phyloP scores from a whole-genome alignment of 2,329 filamentous ascomycete genomes.

The Curvularia lunata region DNA sequence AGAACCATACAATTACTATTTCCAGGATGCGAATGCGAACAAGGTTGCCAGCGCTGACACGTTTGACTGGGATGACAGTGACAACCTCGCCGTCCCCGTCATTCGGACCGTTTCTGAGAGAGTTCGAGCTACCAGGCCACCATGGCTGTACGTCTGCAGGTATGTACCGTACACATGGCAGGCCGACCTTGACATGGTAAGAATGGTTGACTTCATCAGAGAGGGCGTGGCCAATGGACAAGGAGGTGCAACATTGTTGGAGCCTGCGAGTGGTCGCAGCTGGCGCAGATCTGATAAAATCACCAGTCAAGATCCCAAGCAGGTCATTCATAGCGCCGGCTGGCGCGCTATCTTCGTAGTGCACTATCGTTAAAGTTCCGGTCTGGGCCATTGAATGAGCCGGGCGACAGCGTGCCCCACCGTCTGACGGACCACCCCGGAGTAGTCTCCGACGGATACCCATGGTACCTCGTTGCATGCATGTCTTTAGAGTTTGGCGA shows the following conservation, averaged over 20 bases:
- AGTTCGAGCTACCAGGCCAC: slow-evolving; percentile 8
- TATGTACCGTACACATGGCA: slow-evolving; percentile 1
- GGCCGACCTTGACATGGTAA: neutral
- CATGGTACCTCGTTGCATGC: slow-evolving; percentile 12
- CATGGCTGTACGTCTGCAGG: neutral
- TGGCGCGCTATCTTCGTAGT: slow-evolving; percentile 5
- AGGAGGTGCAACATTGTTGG: slow-evolving; percentile 1
- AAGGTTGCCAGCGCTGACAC: slow-evolving; percentile 3
- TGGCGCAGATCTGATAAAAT: slow-evolving; percentile 7
- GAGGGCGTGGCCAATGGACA: neutral
- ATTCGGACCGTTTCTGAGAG: slow-evolving; percentile 16
- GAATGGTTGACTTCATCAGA: neutral
- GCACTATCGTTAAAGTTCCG: slow-evolving; percentile 12
- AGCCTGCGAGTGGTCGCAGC: slow-evolving; percentile 1
- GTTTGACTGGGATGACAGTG: slow-evolving; percentile 5
- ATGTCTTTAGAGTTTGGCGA: slow-evolving; percentile 6
- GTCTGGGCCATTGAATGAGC: slow-evolving; percentile 4
- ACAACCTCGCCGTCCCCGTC: neutral
- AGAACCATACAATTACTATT: neutral
- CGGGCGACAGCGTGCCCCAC: slow-evolving; percentile 5
- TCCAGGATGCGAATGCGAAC: slow-evolving; percentile 3
- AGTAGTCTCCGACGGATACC: slow-evolving; percentile 24
- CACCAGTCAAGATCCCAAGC: neutral
- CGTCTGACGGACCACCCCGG: slow-evolving; percentile 25
- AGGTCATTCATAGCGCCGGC: neutral